Evolutionary conservation across 2,329 filamentous ascomycete species (phyloP).

Genomic region (Graphium sp.): DNA sequence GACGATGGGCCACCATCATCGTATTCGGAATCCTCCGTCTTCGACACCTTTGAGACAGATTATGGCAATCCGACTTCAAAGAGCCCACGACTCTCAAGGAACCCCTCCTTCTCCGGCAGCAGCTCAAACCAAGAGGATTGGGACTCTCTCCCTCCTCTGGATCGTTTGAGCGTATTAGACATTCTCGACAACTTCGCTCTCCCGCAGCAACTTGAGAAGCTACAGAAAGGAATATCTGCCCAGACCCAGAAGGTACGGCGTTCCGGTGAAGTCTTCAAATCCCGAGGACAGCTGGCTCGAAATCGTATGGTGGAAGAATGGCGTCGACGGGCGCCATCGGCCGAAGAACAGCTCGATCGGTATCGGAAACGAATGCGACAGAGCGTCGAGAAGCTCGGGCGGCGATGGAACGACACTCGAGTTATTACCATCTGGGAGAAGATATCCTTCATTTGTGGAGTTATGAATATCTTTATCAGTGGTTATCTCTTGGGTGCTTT

Average conservation of each 20-base stretch:
- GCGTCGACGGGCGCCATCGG: slow-evolving; percentile 68
- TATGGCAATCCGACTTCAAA: no score
- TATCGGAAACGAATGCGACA: slow-evolving; percentile 77
- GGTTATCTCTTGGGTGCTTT: slow-evolving; percentile 81
- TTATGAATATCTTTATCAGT: slow-evolving; percentile 94
- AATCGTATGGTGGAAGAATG: slow-evolving; percentile 87
- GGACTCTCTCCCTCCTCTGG: slow-evolving; percentile 72
- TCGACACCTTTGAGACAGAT: no score
- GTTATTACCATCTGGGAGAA: slow-evolving; percentile 84
- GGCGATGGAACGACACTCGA: slow-evolving; percentile 78
- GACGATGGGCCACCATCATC: no score
- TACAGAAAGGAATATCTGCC: slow-evolving; percentile 65
- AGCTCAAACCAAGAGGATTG: slow-evolving; percentile 80
- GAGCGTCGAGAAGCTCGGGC: slow-evolving; percentile 74
- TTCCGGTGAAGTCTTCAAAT: slow-evolving; percentile 67
- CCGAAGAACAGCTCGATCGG: slow-evolving; percentile 83
- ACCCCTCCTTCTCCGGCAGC: slow-evolving; percentile 67
- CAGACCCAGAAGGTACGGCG: slow-evolving; percentile 75
- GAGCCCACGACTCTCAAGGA: slow-evolving; percentile 51
- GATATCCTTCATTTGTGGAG: slow-evolving; percentile 86
- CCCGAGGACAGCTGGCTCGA: slow-evolving; percentile 60
- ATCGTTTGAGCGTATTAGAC: slow-evolving; percentile 82
- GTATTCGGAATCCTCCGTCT: no score
- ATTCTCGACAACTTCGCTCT: slow-evolving; percentile 87
- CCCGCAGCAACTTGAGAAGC: slow-evolving; percentile 76